Percentiles rank a stretch among this genome's conserved stretches.
phyloP scores from a whole-genome alignment of 352 stramenopile species.

The Phytophthora syringae region DNA sequence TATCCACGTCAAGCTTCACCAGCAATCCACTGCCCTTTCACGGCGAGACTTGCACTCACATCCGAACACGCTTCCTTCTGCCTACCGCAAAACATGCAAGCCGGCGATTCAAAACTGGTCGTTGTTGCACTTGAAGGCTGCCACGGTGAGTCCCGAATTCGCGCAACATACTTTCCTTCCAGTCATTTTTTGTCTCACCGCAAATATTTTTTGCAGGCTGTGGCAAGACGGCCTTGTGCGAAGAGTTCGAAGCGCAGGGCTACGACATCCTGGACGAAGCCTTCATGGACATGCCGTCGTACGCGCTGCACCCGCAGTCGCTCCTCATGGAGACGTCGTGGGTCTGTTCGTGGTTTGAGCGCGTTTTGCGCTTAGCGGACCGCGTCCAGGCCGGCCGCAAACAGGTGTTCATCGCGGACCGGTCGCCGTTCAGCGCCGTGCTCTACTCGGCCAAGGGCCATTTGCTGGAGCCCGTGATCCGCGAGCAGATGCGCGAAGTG shows the following conservation, averaged over 20 bases:
- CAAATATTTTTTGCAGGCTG: conserved; percentile 41
- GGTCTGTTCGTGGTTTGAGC: conserved; percentile 92
- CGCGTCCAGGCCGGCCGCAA: conserved; percentile 50
- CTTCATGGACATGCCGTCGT: conserved; percentile 90
- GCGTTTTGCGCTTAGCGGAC: conserved; percentile 76
- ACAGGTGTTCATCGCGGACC: conserved; percentile 85
- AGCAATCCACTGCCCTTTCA: neutral
- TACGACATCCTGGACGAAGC: conserved; percentile 88
- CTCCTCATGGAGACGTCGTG: conserved; percentile 92
- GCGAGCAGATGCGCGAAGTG: conserved; percentile 84
- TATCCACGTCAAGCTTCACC: too few relatives aligned
- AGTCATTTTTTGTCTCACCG: conserved; percentile 10
- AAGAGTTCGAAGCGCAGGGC: conserved; percentile 77
- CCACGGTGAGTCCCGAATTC: conserved; percentile 47
- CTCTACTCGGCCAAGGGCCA: conserved; percentile 79
- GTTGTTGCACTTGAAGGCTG: conserved; percentile 89
- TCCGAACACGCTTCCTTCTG: conserved; percentile 2
- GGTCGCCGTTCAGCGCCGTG: conserved; percentile 86
- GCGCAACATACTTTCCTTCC: neutral
- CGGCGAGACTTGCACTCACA: conserved; percentile 2
- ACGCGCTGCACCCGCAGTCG: conserved; percentile 88
- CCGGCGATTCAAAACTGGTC: conserved; percentile 68
- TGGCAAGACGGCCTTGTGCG: conserved; percentile 82
- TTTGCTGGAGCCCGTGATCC: conserved; percentile 84
- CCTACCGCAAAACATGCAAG: conserved; percentile 25